Base-by-base conservation (phyloP, 331 rosid species). In the Erythrophleum ivorense region DNA sequence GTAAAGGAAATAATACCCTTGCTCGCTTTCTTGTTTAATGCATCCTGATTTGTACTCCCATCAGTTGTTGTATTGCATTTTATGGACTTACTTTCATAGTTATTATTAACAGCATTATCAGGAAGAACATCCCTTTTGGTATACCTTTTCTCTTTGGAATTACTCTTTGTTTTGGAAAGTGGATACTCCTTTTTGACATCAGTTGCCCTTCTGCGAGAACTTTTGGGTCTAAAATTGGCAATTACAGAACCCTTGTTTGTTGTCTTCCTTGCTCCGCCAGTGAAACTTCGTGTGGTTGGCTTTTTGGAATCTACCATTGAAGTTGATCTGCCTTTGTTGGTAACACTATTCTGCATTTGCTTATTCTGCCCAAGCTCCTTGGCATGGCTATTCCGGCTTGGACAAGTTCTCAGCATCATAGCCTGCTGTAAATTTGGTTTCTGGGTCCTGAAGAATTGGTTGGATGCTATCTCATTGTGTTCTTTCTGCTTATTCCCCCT, bases 1-100 rank as follows among this genome's bases (percentile, higher is more conserved):
- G 98, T 95, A 83, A 93, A 95, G 9, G 99, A 95, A 83, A 95
- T 83, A 48, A 91, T 89, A 81, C 88, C 98, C 81, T 80, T 85
- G 80, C 89, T 86, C 50, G 86, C 91, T 65, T 90, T 86, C 87
- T 80, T 81, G 74, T 67, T 84, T 77, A 89, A 86, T 40, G 80
- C 64, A 82, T 84, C 83, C 83, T 80, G 75, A 74, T 79, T 78
- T 73, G 79, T 74, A 73, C 84, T 82, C 60, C 89, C 80, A 74
- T 89, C 90, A 52, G 73, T 87, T 14, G 91, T 82, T 74, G 85
- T 66, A 80, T 89, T 87, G 82, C 88, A 84, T 82, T 90, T 95
- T 79, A 88, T 73, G 48, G 90, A 84, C 78, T 84, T 91, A 77
- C 84, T 90, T 60, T 82, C 85, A 34, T 57, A 82, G 74, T 77